Evolutionary conservation across 23 red algal species (phyloP), one percentile per base, ranked within the genome.

Genomic region (Gracilaria gracilis): DNA sequence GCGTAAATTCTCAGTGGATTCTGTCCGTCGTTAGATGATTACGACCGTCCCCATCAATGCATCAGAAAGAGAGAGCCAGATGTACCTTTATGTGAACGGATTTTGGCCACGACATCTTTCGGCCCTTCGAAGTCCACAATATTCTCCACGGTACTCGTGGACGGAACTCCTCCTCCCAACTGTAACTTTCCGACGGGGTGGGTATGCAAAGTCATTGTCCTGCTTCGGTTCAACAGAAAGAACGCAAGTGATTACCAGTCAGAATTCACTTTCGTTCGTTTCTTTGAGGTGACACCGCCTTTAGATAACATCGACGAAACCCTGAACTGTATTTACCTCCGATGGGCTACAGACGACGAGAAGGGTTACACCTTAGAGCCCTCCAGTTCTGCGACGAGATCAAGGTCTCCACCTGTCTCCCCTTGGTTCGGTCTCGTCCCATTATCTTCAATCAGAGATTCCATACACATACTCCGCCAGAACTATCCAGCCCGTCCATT

Each of bases 391-490:
- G 6, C 5, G 13, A 29, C 50, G 2, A 50, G 42, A 51, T 57
- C 21, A 23, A 24, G 38, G 13, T 7, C 4, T 28, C 3, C 39
- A 17, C 15, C 19, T 40, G 74, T 79, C 11, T 21, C 46, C 15
- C 74, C 74, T 2, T 79, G 74, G 74, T 79, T 79, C 74, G 74
- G 37, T 57, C 42, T 79, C 37, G 42, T 79, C 19, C 42, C 42
- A 25, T 50, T 57, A 7, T 54, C 74, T 28, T 15, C 74, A 9
- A 57, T 79, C 46, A 47, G 4, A 17, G 27, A 38, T 31, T 54
- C 39, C 9, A 20, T 79, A n/a, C 74, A 79, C 16, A 25, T 79
- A 1, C 24, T 79, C 19, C 42, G 74, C 2, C 46, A 79, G 39
- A 50, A 79, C 74, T 79, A 54, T 34, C 74, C 74, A 13, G 74